Evolutionary conservation across 129 eudicot species (phyloP).

Genomic region (Rutidosis leptorrhynchoides): DNA sequence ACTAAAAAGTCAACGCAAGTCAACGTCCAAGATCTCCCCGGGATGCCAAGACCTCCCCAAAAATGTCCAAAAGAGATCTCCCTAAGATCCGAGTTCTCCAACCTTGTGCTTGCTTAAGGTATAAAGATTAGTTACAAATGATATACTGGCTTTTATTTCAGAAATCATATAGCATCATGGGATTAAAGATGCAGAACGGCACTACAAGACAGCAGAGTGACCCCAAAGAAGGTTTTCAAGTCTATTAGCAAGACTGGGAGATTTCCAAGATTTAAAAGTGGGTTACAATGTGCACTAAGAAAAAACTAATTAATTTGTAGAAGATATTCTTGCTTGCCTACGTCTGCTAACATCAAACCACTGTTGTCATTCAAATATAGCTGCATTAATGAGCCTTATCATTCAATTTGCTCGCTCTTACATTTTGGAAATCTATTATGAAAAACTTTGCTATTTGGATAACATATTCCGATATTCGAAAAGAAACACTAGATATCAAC

Average conservation of each 20-base stretch:
- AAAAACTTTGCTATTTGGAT: not conserved
- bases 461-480: not conserved
- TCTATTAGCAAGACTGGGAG: not conserved
- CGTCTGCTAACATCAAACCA: not conserved
- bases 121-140: not conserved
- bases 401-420: constrained; percentile 6
- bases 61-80: too few species aligned
- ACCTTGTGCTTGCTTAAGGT: too few species aligned
- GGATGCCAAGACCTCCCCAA: too few species aligned
- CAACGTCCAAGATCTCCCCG: too few species aligned
- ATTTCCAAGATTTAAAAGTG: not conserved
- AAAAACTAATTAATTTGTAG: not conserved
- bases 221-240: not conserved
- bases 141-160: too few species aligned
- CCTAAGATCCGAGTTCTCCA: too few species aligned
- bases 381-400: not conserved
- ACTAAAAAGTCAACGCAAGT: too few species aligned
- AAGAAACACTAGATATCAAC: constrained; percentile 16
- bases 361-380: not conserved
- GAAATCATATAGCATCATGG: too few species aligned
- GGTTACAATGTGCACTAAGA: not conserved
- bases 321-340: not conserved
- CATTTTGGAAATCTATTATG: not conserved
- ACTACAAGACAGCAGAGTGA: not conserved
- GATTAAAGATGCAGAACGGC: not conserved